A percentile compares a stretch with the other conserved stretches of the same genome.
Evolutionary conservation across 768 basidiomycete genomes (phyloP).

Genomic region (Naganishia kalamii): DNA sequence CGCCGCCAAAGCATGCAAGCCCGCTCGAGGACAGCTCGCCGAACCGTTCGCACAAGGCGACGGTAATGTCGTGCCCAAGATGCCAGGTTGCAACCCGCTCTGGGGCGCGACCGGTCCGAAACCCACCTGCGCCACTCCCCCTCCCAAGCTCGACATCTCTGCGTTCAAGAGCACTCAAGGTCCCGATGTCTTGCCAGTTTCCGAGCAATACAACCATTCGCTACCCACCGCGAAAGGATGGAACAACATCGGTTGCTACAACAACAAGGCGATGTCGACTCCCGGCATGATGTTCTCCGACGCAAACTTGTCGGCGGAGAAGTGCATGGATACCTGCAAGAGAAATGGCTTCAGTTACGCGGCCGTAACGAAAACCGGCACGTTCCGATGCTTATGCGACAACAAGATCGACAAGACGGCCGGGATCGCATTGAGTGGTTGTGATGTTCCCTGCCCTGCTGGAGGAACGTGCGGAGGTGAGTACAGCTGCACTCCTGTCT

Average conservation of each 20-base stretch:
- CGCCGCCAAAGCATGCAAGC: slow-evolving; percentile 25
- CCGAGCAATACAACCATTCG: slow-evolving; percentile 23
- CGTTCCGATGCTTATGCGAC: not conserved
- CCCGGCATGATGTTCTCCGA: not conserved
- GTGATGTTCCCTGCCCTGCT: not conserved
- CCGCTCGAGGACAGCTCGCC: slow-evolving; percentile 27
- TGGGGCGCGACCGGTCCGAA: slow-evolving; percentile 12
- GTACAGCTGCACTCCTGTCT: too few species aligned
- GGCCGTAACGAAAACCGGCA: not conserved
- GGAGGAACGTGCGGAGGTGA: not conserved
- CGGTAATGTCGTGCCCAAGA: slow-evolving; percentile 23
- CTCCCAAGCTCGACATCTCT: slow-evolving; percentile 3
- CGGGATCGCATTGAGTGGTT: not conserved
- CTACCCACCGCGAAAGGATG: slow-evolving; percentile 35
- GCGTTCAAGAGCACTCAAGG: slow-evolving; percentile 7
- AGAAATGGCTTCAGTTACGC: not conserved
- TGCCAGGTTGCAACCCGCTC: slow-evolving; percentile 30
- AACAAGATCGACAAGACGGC: not conserved
- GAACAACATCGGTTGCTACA: slow-evolving; percentile 32
- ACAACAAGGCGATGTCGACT: slow-evolving; percentile 14
- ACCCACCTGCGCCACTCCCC: slow-evolving; percentile 9
- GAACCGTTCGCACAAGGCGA: slow-evolving; percentile 30
- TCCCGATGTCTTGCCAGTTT: slow-evolving; percentile 20
- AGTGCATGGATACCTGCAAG: not conserved
- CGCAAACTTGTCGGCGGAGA: not conserved